A percentile compares a stretch with the other conserved stretches of the same genome.
Evolutionary conservation across 2,329 filamentous ascomycete genomes (phyloP).

Genomic region (Malbranchea zuffiana): DNA sequence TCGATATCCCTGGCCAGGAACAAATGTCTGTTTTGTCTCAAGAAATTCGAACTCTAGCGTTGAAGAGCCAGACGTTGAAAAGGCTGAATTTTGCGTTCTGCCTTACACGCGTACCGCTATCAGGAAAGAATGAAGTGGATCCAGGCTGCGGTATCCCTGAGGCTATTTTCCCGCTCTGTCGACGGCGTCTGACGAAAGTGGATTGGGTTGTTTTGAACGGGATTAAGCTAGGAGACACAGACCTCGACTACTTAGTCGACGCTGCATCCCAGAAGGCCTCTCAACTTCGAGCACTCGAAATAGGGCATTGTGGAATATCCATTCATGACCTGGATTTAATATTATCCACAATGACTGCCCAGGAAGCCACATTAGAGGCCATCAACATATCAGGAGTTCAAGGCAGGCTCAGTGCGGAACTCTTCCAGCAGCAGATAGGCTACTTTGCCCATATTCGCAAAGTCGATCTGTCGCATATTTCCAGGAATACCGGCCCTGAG

Average conservation of each 20-base stretch:
- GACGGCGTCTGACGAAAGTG: conserved; percentile 55
- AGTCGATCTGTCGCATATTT: conserved; percentile 54
- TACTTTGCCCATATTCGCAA: conserved; percentile 56
- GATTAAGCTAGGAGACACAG: conserved; percentile 58
- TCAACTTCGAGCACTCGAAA: conserved; percentile 56
- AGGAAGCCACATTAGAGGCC: conserved; percentile 56
- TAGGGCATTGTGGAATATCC: conserved; percentile 50
- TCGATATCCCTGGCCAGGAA: conserved; percentile 44
- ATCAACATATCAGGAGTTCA: conserved; percentile 58
- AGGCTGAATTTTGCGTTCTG: conserved; percentile 56
- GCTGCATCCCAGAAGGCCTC: conserved; percentile 56
- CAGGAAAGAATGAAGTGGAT: conserved; percentile 42
- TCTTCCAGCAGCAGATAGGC: conserved; percentile 56
- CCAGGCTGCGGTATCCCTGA: conserved; percentile 59
- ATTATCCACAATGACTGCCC: conserved; percentile 52
- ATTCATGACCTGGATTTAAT: conserved; percentile 45
- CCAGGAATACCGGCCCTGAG: conserved; percentile 51
- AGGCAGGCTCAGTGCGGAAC: conserved; percentile 51
- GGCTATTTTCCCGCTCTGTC: conserved; percentile 57
- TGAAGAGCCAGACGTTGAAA: conserved; percentile 53
- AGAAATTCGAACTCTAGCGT: conserved; percentile 55
- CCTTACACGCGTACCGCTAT: conserved; percentile 45
- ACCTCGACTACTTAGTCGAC: conserved; percentile 55
- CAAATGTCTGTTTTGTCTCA: conserved; percentile 53
- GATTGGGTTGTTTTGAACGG: conserved; percentile 61